phyloP scores from a whole-genome alignment of 2,329 filamentous ascomycete species.

The Talaromyces sp. region DNA sequence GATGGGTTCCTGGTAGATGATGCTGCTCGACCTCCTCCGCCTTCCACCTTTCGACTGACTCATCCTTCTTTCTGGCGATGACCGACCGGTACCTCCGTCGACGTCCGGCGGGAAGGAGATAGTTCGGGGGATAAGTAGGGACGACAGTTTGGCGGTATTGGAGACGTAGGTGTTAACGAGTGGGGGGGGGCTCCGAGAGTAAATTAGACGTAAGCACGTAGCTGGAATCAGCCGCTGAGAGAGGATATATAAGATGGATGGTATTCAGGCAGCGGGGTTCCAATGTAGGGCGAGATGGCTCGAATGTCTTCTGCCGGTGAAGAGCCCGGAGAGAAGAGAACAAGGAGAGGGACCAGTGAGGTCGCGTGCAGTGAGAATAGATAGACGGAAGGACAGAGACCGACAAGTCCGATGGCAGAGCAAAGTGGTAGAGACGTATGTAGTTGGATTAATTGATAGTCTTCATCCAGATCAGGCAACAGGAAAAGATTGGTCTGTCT shows the following conservation, averaged over 20 bases:
- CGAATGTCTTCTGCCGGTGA: conserved; percentile 2
- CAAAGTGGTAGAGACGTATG: not conserved
- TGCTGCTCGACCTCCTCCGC: conserved; percentile 92
- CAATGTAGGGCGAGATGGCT: conserved; percentile 3
- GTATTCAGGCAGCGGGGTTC: not conserved
- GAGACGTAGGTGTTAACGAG: conserved; percentile 24
- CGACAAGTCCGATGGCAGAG: not conserved
- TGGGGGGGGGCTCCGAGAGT: not conserved
- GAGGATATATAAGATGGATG: not conserved
- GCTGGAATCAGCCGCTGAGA: not conserved
- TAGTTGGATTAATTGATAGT: not conserved
- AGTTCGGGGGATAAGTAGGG: conserved; percentile 82
- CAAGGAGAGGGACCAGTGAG: conserved; percentile 3
- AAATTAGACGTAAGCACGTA: not conserved
- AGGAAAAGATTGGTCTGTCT: conserved; percentile 1
- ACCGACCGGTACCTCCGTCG: conserved; percentile 59
- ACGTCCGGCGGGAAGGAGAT: conserved; percentile 86
- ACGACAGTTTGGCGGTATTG: conserved; percentile 95
- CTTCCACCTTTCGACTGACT: conserved; percentile 65
- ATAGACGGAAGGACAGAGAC: not conserved
- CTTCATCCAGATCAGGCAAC: not conserved
- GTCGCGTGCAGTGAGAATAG: not conserved
- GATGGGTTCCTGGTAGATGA: conserved; percentile 95
- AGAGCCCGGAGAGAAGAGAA: not conserved
- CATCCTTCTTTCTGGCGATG: conserved; percentile 55